Base-by-base conservation (phyloP, 2,329 filamentous ascomycete genomes). In the Amauroascus niger region DNA sequence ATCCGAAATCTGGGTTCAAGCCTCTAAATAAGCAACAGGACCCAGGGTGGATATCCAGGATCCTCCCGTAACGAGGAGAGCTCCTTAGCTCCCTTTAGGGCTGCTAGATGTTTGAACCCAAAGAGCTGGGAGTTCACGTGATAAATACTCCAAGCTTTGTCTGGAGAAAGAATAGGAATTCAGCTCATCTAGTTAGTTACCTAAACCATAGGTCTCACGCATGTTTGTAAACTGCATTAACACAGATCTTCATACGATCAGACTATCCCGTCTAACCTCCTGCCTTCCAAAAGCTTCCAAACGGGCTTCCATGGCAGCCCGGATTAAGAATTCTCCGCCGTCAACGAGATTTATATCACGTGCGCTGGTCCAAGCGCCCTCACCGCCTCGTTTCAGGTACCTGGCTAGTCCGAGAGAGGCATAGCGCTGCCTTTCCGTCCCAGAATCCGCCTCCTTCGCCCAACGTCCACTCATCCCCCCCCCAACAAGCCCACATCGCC, bases 381-480 rank as follows among this genome's bases (percentile, higher is more conserved):
- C 37, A 44, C 50, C 32, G 41, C 18, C 30, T 39, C 41, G 50
- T 52, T 52, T 52, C 52, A 54, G 33, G 51, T 41, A 20, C 51
- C 44, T 30, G 22, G 37, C 44, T 53, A 53, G 28, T 14, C 51
- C 51, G 32, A 26, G 43, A 26, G 24, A n/a, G 26, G 51, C 51
- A 40, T 53, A 33, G 35, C 16, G 32, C n/a, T 2, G 3, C 3
- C 22, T 13, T 32, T 32, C 14, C 20, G 22, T 7, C n/a, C 14
- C 4, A 33, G 1, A 11, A 22, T 18, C 32, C 39, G 13, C 20
- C 26, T 40, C 32, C 33, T 33, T 43, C 51, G 14, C 24, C 33
- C 44, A 44, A 35, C 46, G 26, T 47, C 40, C 28, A 8, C 39
- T 20, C 43, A n/a, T 47, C 49, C 6, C 9, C 13, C 5, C 13